Conservation (phyloP, 2,329 filamentous ascomycete genomes). For the Hymenoscyphus scutula region DNA sequence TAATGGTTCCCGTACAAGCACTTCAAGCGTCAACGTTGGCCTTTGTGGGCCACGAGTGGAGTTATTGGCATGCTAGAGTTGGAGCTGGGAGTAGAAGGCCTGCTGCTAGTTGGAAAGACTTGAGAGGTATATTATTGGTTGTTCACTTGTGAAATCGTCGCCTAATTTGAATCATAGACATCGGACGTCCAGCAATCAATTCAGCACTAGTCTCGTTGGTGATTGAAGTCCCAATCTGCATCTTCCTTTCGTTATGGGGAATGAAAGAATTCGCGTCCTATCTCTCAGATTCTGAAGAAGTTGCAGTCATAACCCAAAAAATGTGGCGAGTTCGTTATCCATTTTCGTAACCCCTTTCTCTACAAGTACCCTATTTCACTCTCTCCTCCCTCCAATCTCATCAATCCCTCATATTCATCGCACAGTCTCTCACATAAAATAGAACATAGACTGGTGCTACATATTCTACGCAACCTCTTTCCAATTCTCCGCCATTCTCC, state of each 20-base stretch:
- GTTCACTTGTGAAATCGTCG: neutral
- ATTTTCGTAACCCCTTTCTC: too few species aligned
- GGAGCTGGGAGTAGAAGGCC: conserved; percentile 33
- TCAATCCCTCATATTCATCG: conserved; percentile 3
- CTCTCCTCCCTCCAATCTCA: neutral
- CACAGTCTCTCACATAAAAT: conserved; percentile 21
- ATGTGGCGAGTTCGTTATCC: conserved; percentile 46
- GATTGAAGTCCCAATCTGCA: conserved; percentile 60
- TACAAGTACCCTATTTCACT: neutral
- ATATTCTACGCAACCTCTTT: conserved; percentile 66
- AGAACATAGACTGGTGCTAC: conserved; percentile 63
- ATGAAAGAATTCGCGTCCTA: conserved; percentile 60
- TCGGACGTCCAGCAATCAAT: conserved; percentile 51
- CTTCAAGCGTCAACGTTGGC: conserved; percentile 63
- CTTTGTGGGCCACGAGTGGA: conserved; percentile 68
- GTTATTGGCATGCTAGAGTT: conserved; percentile 44
- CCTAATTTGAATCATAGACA: conserved; percentile 28
- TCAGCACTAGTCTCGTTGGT: conserved; percentile 53
- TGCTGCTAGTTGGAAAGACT: conserved; percentile 36
- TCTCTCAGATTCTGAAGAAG: conserved; percentile 54
- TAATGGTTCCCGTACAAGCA: conserved; percentile 70
- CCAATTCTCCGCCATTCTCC: conserved; percentile 62
- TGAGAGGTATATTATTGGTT: conserved; percentile 23
- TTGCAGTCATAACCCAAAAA: conserved; percentile 58
- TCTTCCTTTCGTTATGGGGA: conserved; percentile 60